Base-by-base conservation (phyloP, 192 early-diverging fungal genomes). In the Backusella luteola region DNA sequence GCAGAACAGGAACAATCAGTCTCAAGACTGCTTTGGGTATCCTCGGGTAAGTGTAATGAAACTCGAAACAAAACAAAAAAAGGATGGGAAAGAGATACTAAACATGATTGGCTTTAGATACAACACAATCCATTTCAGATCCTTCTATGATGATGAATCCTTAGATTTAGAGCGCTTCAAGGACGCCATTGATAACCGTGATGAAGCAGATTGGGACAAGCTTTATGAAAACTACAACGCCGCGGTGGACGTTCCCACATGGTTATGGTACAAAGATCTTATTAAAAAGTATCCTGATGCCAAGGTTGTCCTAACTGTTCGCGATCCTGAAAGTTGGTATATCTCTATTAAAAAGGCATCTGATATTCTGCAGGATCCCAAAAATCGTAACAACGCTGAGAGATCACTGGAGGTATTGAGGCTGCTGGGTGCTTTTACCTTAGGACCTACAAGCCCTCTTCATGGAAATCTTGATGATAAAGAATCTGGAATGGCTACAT, bases 231-330 rank as follows among this genome's bases (percentile, higher is more conserved):
- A 41, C 23, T 71, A 46, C 26, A 29, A 36, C 63, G 76, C 76
- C 6, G 71, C 71, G 11, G 41, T 72, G 12, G 76, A 78, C 42
- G 72, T 70, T 42, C 76, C 76, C 1, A 29, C 76, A 6, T 41
- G 46, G 26, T 23, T 71, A 4, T 78, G 72, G 32, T 78, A 73
- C 71, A 73, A 78, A 39, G 52, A 80, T 17, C 79, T 80, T 17
- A 52, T 74, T 29, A 66, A 73, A 71, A 17, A 63, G 12, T 80
- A 80, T 23, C 79, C 79, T 34, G 74, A 80, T 44, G 79, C 79
- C 26, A 80, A 80, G 56, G 70, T 80, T 5, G 70, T 80, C n/a
- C 69, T 74, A 3, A 76, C 79, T 21, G 74, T 69, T 4, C 67
- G 79, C 26, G 69, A 67, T 67, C 38, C 74, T 7, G 74, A 80